Conservation (phyloP, 2,329 filamentous ascomycete genomes). For the Nemania diffusa region DNA sequence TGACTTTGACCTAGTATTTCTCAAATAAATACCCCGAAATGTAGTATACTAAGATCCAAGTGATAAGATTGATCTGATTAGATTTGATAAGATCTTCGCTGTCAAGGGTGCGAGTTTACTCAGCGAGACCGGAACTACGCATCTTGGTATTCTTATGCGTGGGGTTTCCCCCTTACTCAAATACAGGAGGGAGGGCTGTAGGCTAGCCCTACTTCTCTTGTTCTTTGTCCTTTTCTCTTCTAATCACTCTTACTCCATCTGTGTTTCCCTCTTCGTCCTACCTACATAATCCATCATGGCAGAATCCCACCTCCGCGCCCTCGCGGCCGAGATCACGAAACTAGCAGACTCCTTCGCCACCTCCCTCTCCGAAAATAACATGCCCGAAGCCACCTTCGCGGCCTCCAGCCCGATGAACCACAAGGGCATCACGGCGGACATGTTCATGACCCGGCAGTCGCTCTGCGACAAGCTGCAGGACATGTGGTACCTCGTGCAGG, state of each 20-base stretch:
- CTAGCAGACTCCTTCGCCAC: conserved; percentile 55
- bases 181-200: background rate
- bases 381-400: conserved; percentile 55
- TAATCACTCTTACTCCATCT: background rate
- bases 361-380: conserved; percentile 55
- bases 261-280: background rate
- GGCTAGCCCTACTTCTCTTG: too few relatives aligned
- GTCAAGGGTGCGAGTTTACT: conserved; percentile 27
- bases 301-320: conserved; percentile 51
- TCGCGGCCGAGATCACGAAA: conserved; percentile 58
- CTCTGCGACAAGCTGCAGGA: conserved; percentile 59
- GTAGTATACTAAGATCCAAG: background rate
- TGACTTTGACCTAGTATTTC: background rate
- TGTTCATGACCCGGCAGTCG: conserved; percentile 56
- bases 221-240: background rate
- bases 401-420: conserved; percentile 58
- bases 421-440: conserved; percentile 54
- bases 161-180: conserved; percentile 6
- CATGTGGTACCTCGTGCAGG: conserved; percentile 58
- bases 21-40: background rate
- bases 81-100: conserved; percentile 50
- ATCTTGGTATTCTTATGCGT: conserved; percentile 3
- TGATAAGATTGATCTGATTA: conserved; percentile 41
- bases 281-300: conserved; percentile 41
- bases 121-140: conserved; percentile 28